Evolutionary conservation across 345 rosid species (phyloP).

Genomic region (Acer negundo): DNA sequence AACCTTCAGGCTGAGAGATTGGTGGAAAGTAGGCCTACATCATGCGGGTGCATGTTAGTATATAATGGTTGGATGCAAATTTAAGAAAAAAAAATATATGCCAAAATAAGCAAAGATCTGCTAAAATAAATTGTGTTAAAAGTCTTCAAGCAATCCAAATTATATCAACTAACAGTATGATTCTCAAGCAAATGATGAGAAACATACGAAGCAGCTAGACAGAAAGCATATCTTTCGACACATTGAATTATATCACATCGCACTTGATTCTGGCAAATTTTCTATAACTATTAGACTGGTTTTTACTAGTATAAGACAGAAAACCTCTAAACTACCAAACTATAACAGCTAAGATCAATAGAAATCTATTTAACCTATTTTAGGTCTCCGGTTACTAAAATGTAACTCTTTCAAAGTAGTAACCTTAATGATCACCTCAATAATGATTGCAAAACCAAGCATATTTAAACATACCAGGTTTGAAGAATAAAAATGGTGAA

Average conservation of each 20-base stretch:
- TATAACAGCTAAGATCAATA: background rate
- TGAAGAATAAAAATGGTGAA: conserved; percentile 15
- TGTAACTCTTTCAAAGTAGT: background rate
- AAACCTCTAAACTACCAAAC: background rate
- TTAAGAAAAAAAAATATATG: background rate
- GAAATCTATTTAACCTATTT: background rate
- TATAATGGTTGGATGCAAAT: conserved; percentile 1
- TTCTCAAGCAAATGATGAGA: background rate
- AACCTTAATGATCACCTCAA: background rate
- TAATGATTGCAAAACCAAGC: background rate
- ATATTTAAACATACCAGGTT: background rate
- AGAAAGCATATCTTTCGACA: background rate
- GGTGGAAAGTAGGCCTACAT: conserved; percentile 84
- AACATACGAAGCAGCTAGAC: background rate
- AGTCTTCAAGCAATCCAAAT: background rate
- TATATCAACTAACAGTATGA: background rate
- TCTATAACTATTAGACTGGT: background rate
- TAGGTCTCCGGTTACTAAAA: background rate
- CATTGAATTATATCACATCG: background rate
- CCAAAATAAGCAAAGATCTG: background rate
- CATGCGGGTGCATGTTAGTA: conserved; percentile 21
- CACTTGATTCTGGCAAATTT: background rate
- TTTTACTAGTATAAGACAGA: background rate
- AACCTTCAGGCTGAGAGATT: conserved; percentile 83
- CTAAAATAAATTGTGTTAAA: background rate